These are phyloP conservation scores for Phaeophleospora eucalypticola DNA, from an alignment of 2,329 filamentous ascomycete genomes.

Conservation along the genomic window DNA sequence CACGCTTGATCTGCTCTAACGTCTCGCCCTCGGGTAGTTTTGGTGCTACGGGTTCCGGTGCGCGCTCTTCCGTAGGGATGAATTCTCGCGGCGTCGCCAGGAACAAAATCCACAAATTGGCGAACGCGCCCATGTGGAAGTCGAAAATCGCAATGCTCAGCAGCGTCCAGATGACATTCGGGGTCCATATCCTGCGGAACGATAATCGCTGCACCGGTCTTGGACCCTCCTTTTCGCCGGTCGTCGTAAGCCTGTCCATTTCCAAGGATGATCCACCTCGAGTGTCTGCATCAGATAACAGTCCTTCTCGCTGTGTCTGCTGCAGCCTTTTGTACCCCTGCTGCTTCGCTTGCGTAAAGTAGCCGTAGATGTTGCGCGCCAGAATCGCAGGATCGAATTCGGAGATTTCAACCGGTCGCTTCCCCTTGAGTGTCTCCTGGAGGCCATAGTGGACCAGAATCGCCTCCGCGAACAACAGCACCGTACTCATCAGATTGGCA, in stretches of 20 bases:
- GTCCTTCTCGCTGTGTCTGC: constrained; percentile 27
- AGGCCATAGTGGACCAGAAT: constrained; percentile 56
- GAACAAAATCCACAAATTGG: constrained; percentile 72
- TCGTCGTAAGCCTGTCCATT: constrained; percentile 35
- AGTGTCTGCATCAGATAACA: constrained; percentile 27
- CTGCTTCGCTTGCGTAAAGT: constrained; percentile 22
- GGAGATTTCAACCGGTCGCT: constrained; percentile 23
- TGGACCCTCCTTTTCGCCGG: constrained; percentile 27
- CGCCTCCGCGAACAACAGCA: constrained; percentile 53
- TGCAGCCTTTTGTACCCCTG: constrained; percentile 28
- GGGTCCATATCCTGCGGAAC: constrained; percentile 51
- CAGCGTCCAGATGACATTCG: constrained; percentile 55
- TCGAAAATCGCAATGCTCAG: constrained; percentile 65
- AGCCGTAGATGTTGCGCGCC: constrained; percentile 17
- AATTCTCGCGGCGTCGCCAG: constrained; percentile 62
- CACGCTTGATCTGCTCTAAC: too few relatives aligned
- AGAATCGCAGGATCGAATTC: constrained; percentile 25
- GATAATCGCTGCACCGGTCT: constrained; percentile 41
- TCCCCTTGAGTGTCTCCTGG: constrained; percentile 48
- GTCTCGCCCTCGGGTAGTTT: constrained; percentile 31
- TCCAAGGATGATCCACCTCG: constrained; percentile 31
- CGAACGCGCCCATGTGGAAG: constrained; percentile 72
- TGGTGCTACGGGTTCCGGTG: neutral
- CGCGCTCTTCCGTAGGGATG: constrained; percentile 35
- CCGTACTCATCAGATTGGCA: constrained; percentile 58